Base-by-base conservation (phyloP, 1,139 yeast species). In the Magnusiomyces paraingens region DNA sequence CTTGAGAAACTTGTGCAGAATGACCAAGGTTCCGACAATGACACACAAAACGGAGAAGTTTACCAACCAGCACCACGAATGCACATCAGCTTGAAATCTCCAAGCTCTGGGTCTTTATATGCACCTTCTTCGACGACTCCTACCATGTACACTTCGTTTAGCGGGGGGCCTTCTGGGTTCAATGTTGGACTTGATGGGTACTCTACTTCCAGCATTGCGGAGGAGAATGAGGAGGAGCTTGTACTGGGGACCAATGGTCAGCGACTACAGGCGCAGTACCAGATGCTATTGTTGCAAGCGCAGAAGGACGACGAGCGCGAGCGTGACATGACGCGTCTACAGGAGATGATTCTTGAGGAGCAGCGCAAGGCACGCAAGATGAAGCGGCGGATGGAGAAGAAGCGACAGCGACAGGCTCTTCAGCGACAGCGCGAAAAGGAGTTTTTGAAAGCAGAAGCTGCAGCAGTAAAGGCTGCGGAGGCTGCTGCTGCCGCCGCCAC, bases 341-440 rank as follows among this genome's bases (percentile, higher is more conserved):
- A 38, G 17, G 49, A 46, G 20, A 46, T 46, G 49, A 46, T 46
- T 46, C 26, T 4, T 4, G 40, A 46, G 18, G 49, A 46, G 36
- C 20, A 46, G 29, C 26, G 29, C 40, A 46, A 46, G 29, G 36
- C 49, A 12, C 29, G 36, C 17, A 46, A 46, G 14, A 32, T 46
- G 29, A 35, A 46, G 29, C 41, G 41, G 8, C 29, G 36, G n/a
- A 46, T 46, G 40, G 49, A 32, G 14, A 46, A 17, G 26, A 46
- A 46, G 29, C 22, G 29, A 4, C 15, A 15, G 49, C 18, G 29
- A n/a, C 40, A 46, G 29, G 49, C 29, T 29, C 40, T 29, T 6
- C 49, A 35, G 29, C 40, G 41, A 2, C 29, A 18, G 15, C 49
- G 49, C 8, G 38, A 44, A 26, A 26, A 26, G 32, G 32, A 26